Evolutionary conservation across 495 filamentous ascomycete species (phyloP), one percentile per base, ranked within the genome.

Genomic region (Chaetomium tenue): DNA sequence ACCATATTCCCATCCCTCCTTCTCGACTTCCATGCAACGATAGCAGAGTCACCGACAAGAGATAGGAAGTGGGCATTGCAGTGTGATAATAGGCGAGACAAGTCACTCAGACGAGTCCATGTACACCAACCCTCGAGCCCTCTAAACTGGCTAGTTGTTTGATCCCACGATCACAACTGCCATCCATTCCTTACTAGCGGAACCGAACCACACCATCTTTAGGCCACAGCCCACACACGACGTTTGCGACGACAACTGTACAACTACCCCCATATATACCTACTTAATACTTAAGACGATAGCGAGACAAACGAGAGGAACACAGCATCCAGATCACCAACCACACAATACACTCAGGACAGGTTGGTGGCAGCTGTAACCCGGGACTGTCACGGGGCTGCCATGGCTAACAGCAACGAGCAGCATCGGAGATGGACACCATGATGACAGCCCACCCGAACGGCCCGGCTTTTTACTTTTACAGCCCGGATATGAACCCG

Each of bases 391-490:
- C 16, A 25, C 23, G 23, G 47, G 18, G 37, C 53, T 22, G 61
- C 18, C 57, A 63, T 56, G 54, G 61, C 70, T 68, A 57, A 71
- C 63, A 57, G 52, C 60, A 70, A 50, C 7, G 54, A 53, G 59
- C 59, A 68, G 58, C 67, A 72, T 4, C 60, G 50, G 74, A 66
- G 66, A 82, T 82, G 79, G 80, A 81, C 37, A 63, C 70, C 72
- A 79, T 71, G 56, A 79, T 80, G 76, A 73, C 76, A 52, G 57
- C 81, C 64, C 86, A 83, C 58, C 72, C 82, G 72, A 89, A 89
- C 82, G 89, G 87, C 51, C 90, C 91, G 72, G 83, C 90, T 20
- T 97, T 95, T 83, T 92, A 90, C 86, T 97, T 93, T 82, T 98
- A 96, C 79, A 88, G 86, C 67, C 88, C 88, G 63, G 91, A 93